Conservation (phyloP, 331 rosid genomes). For the Acacia concinna region DNA sequence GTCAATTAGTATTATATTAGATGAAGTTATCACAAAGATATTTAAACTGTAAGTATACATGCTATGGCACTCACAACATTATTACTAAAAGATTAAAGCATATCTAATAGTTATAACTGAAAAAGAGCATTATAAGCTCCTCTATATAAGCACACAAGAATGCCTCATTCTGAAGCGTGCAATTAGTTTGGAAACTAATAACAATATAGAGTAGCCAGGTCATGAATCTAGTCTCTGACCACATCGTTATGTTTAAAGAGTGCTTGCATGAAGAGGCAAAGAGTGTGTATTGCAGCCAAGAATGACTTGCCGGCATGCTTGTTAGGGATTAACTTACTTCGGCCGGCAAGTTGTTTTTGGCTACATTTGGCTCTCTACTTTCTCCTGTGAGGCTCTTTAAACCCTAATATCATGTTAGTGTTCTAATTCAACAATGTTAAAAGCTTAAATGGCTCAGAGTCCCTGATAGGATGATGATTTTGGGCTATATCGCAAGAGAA, state of each 20-base stretch:
- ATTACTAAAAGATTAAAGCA: background rate
- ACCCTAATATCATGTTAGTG: background rate
- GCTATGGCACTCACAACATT: background rate
- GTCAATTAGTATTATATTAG: background rate
- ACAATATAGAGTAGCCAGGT: background rate
- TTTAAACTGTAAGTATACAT: background rate
- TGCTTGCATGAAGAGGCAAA: constrained; percentile 12
- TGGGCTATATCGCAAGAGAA: background rate
- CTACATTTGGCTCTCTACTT: constrained; percentile 42
- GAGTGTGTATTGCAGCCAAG: constrained; percentile 58
- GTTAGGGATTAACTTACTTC: background rate
- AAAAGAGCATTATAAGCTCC: background rate
- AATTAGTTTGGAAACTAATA: background rate
- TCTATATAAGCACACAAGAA: constrained; percentile 28
- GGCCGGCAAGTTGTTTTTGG: constrained; percentile 51
- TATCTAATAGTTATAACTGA: background rate
- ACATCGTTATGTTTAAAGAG: constrained; percentile 19
- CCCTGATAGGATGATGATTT: background rate
- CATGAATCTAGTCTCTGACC: background rate
- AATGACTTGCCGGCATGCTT: constrained; percentile 59
- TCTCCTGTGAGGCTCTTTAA: constrained; percentile 37
- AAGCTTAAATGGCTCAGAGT: background rate
- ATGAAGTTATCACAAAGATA: too few species aligned
- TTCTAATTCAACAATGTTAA: background rate
- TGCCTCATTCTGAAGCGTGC: constrained; percentile 11